Conservation (phyloP, 1,284 basidiomycete genomes). For the Coriolopsis trogii region DNA sequence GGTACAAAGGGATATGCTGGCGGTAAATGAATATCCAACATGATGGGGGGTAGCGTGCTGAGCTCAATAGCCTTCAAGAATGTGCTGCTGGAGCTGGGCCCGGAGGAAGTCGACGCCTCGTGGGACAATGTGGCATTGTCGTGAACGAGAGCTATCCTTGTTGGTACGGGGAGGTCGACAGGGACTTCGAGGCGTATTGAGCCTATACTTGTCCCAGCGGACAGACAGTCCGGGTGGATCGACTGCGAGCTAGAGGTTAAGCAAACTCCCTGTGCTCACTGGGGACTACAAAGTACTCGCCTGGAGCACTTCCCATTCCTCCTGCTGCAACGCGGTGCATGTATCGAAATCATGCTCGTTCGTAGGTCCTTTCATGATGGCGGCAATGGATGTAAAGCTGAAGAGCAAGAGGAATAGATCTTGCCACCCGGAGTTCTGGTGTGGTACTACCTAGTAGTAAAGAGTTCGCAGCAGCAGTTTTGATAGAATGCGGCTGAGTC, state of each 20-base stretch:
- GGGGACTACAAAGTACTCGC: slow-evolving; percentile 39
- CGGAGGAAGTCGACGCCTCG: slow-evolving; percentile 18
- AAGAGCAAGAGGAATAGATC: no score
- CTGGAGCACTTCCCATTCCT: slow-evolving; percentile 60
- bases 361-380: neutral
- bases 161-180: slow-evolving; percentile 54
- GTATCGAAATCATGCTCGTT: slow-evolving; percentile 16
- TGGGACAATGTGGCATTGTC: no score
- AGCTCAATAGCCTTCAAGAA: slow-evolving; percentile 27
- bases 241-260: slow-evolving; percentile 46
- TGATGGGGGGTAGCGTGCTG: slow-evolving; percentile 63
- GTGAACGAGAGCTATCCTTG: no score
- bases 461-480: no score
- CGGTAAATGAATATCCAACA: slow-evolving; percentile 59
- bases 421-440: no score
- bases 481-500: no score
- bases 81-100: neutral
- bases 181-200: slow-evolving; percentile 61
- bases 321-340: slow-evolving; percentile 35
- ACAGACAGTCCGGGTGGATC: slow-evolving; percentile 72
- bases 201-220: slow-evolving; percentile 42
- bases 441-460: no score
- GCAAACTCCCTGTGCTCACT: neutral
- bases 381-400: neutral
- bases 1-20: slow-evolving; percentile 57